Evolutionary conservation across 2,329 filamentous ascomycete species (phyloP).

Genomic region (Cadophora malorum): DNA sequence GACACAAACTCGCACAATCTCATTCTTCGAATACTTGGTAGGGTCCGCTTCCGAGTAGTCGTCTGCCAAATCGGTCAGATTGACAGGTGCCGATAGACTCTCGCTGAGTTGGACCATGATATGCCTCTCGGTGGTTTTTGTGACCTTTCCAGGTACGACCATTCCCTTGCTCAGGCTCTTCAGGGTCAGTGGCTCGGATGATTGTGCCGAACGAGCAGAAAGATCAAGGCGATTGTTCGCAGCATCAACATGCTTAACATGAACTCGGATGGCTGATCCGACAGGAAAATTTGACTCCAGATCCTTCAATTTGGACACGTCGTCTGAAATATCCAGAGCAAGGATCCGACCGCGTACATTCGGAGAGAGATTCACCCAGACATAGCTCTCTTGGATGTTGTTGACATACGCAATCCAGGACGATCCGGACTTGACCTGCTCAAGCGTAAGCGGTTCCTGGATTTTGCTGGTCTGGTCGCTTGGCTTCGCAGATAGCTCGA

Average conservation of each 20-base stretch:
- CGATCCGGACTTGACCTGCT: slow-evolving; percentile 74
- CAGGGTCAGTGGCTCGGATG: slow-evolving; percentile 67
- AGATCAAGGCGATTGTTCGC: slow-evolving; percentile 81
- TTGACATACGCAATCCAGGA: slow-evolving; percentile 87
- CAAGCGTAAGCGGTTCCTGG: slow-evolving; percentile 70
- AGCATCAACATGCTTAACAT: slow-evolving; percentile 76
- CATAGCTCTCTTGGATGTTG: slow-evolving; percentile 77
- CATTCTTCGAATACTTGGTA: slow-evolving; percentile 78
- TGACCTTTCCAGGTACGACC: slow-evolving; percentile 82
- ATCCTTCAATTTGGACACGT: slow-evolving; percentile 79
- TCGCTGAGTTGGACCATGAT: slow-evolving; percentile 87
- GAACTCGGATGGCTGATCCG: slow-evolving; percentile 85
- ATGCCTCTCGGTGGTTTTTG: slow-evolving; percentile 83
- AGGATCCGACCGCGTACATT: slow-evolving; percentile 85
- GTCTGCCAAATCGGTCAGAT: slow-evolving; percentile 83
- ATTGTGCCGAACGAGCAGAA: slow-evolving; percentile 70
- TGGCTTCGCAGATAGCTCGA: slow-evolving; percentile 85
- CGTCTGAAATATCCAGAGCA: slow-evolving; percentile 84
- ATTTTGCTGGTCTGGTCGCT: slow-evolving; percentile 60
- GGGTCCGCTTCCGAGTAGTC: slow-evolving; percentile 84
- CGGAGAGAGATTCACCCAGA: slow-evolving; percentile 92
- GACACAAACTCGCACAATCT: slow-evolving; percentile 86
- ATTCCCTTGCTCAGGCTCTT: slow-evolving; percentile 77
- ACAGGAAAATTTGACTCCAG: slow-evolving; percentile 82
- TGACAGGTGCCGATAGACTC: slow-evolving; percentile 77